These are phyloP conservation scores for Cryomyces minteri DNA, from an alignment of 495 filamentous ascomycete species.

Conservation along the genomic window DNA sequence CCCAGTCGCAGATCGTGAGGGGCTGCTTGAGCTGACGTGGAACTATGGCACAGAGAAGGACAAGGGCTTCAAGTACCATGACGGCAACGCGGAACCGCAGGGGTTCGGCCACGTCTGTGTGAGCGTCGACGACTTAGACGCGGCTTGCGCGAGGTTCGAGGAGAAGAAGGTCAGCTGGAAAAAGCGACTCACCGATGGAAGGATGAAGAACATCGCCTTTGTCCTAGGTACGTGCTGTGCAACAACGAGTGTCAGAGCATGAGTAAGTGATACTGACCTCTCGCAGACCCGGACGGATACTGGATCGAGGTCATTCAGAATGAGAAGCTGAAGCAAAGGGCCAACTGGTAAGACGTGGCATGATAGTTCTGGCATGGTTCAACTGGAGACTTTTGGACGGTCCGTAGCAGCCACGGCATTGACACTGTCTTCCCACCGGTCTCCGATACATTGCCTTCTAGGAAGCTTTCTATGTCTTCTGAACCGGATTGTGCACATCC, in stretches of 20 bases:
- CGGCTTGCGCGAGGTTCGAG: conserved; percentile 74
- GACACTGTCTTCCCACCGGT: too few relatives aligned
- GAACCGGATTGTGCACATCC: too few relatives aligned
- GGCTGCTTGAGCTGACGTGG: conserved; percentile 81
- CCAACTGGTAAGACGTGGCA: neutral
- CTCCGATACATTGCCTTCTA: too few relatives aligned
- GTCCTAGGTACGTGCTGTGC: conserved; percentile 29
- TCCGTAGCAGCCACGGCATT: too few relatives aligned
- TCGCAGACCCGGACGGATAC: conserved; percentile 72
- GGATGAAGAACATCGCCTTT: conserved; percentile 93
- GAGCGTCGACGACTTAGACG: conserved; percentile 75
- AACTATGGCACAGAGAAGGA: conserved; percentile 96
- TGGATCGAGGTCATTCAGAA: conserved; percentile 86
- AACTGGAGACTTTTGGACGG: too few relatives aligned
- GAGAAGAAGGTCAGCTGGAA: conserved; percentile 70
- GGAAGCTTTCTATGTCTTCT: too few relatives aligned
- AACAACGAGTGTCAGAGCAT: neutral
- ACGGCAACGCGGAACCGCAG: conserved; percentile 80
- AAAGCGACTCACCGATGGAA: conserved; percentile 79
- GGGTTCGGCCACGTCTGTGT: conserved; percentile 88
- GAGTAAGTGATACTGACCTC: conserved; percentile 1
- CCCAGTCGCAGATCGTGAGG: conserved; percentile 50
- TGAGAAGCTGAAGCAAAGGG: conserved; percentile 27
- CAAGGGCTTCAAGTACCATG: conserved; percentile 67
- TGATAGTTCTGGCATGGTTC: too few relatives aligned